Conservation (phyloP, 495 filamentous ascomycete species). For the Aspergillus asperescens region DNA sequence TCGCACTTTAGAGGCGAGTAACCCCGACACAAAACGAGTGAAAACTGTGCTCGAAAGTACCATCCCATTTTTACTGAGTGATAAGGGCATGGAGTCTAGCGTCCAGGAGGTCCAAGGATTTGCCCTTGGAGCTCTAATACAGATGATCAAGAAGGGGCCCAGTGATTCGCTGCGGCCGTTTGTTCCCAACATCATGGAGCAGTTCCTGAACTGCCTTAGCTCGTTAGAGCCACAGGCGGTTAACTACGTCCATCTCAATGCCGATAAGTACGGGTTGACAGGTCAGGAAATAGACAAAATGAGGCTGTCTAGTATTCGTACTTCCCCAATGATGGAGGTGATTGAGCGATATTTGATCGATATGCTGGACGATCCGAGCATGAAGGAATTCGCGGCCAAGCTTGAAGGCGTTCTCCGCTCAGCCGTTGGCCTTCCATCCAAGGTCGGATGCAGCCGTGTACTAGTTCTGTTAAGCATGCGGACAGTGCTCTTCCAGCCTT, state of each 20-base stretch:
- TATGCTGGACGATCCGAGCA: conserved; percentile 68
- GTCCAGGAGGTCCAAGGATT: conserved; percentile 78
- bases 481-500: conserved; percentile 64
- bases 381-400: conserved; percentile 63
- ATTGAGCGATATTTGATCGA: conserved; percentile 82
- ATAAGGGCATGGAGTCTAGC: conserved; percentile 78
- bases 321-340: conserved; percentile 88
- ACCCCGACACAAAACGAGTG: conserved; percentile 61
- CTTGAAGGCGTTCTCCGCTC: conserved; percentile 76
- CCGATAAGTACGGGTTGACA: conserved; percentile 76
- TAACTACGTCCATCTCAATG: conserved; percentile 89
- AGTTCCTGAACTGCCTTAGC: conserved; percentile 72
- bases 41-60: conserved; percentile 74
- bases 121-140: conserved; percentile 68
- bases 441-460: conserved; percentile 82
- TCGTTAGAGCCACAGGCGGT: conserved; percentile 79
- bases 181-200: conserved; percentile 73
- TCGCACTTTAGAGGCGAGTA: conserved; percentile 75
- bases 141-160: conserved; percentile 79
- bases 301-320: conserved; percentile 69
- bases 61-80: conserved; percentile 85
- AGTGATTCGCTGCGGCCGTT: conserved; percentile 69
- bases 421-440: conserved; percentile 84
- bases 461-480: conserved; percentile 82
- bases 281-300: conserved; percentile 81